Base-by-base conservation (phyloP, 805 yeast species). In the Lachancea sp. region DNA sequence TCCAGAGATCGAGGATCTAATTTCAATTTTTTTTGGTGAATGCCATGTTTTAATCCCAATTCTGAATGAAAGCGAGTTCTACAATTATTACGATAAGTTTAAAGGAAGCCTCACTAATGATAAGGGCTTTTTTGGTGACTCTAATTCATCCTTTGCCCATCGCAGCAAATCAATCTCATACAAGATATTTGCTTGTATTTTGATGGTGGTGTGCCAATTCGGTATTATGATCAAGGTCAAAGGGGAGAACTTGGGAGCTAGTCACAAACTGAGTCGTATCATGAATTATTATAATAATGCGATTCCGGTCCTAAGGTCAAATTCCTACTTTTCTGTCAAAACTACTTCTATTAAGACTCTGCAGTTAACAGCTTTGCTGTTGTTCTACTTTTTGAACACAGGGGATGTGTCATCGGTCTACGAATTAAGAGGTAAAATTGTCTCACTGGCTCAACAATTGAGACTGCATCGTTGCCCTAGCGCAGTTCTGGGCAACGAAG, bases 381-480 rank as follows among this genome's bases (percentile, higher is more conserved):
- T 83, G 19, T 75, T 82, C 43, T 84, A 83, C 54, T 80, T 84
- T 55, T 63, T 83, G 26, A 78, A 80, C 28, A 74, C 75, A 5
- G 94, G 95, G 15, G 88, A 83, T 57, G 73, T 79, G 32, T 71
- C 78, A 7, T 78, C 86, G 1, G 71, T 87, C 45, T 87, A 86
- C 64, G 82, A 80, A 39, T 68, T 83, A 30, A 70, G 95, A 44
- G 89, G 90, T 31, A 70, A 78, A 49, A 79, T 82, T 6, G 76
- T 82, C 9, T 79, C 87, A 20, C 83, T 85, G 89, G 80, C 89
- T 4, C 94, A 85, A 52, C 92, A 87, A 51, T 65, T 88, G 39
- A 74, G 96, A 50, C 67, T 88, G 33, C 95, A 87, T 57, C 70
- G 94, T 50, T 83, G 95, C 60, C 95, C 95, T 8, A 78, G 89